These are phyloP conservation scores for Rhizoclosmatium globosum DNA, from an alignment of 192 early-diverging fungal species.

Conservation along the genomic window DNA sequence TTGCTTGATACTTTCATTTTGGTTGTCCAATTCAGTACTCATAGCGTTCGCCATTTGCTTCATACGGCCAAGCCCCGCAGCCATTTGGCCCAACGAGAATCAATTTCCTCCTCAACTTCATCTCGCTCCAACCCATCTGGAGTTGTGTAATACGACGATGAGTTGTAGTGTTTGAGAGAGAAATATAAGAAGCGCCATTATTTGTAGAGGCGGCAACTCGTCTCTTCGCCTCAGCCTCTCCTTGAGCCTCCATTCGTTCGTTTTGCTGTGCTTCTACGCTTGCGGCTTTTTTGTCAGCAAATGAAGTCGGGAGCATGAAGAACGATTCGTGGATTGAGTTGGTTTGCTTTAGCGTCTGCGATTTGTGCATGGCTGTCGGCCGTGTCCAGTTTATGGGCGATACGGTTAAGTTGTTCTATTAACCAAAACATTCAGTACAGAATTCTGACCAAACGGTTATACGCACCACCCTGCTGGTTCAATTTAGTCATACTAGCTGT, in stretches of 20 bases:
- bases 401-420: conserved; percentile 57
- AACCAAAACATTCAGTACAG: background rate
- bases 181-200: background rate
- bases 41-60: conserved; percentile 60
- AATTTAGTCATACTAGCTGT: conserved; percentile 41
- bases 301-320: conserved; percentile 61
- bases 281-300: conserved; percentile 47
- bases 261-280: conserved; percentile 42
- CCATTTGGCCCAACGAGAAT: conserved; percentile 59
- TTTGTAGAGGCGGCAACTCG: background rate
- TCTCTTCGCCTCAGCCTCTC: background rate
- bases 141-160: conserved; percentile 45
- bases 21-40: conserved; percentile 49
- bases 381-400: conserved; percentile 48
- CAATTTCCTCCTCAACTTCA: conserved; percentile 62
- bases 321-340: conserved; percentile 57
- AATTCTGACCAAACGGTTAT: background rate
- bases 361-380: conserved; percentile 48
- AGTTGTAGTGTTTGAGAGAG: background rate
- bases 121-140: conserved; percentile 57
- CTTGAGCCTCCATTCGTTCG: conserved; percentile 30
- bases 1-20: conserved; percentile 11
- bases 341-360: conserved; percentile 52
- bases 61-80: conserved; percentile 49
- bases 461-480: conserved; percentile 47